Conservation (phyloP, 2,329 filamentous ascomycete genomes). For the Xylaria sp. region DNA sequence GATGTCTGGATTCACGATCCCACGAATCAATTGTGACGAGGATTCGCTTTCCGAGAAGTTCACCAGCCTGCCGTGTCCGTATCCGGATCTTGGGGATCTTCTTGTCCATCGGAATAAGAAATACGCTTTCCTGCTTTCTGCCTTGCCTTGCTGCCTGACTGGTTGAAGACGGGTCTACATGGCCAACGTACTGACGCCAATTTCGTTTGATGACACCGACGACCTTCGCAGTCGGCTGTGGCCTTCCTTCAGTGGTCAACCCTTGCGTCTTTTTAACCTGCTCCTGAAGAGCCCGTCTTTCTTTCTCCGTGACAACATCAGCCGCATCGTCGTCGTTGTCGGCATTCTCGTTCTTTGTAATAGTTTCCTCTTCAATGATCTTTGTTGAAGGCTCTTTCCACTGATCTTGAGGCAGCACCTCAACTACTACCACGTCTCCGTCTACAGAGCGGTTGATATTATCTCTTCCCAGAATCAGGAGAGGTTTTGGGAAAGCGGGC, state of each 20-base stretch:
- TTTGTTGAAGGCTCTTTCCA: constrained; percentile 98
- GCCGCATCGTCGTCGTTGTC: constrained; percentile 83
- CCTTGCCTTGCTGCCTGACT: constrained; percentile 79
- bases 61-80: constrained; percentile 87
- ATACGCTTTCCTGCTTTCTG: constrained; percentile 89
- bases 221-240: constrained; percentile 91
- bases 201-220: constrained; percentile 95
- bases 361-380: constrained; percentile 91
- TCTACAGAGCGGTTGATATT: constrained; percentile 96
- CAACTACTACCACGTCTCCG: constrained; percentile 91
- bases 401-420: constrained; percentile 91
- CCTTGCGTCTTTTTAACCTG: constrained; percentile 89
- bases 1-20: constrained; percentile 93
- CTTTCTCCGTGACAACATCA: constrained; percentile 86
- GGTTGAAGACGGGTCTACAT: constrained; percentile 88
- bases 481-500: constrained; percentile 86
- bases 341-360: constrained; percentile 94
- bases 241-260: constrained; percentile 77
- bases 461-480: constrained; percentile 89
- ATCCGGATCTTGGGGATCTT: constrained; percentile 95
- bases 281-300: constrained; percentile 87
- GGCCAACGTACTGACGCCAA: constrained; percentile 97
- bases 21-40: constrained; percentile 94
- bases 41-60: constrained; percentile 90
- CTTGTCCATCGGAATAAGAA: constrained; percentile 98